Evolutionary conservation across 352 stramenopile genomes (phyloP).

Genomic region (Phytophthora fragariaefolia): DNA sequence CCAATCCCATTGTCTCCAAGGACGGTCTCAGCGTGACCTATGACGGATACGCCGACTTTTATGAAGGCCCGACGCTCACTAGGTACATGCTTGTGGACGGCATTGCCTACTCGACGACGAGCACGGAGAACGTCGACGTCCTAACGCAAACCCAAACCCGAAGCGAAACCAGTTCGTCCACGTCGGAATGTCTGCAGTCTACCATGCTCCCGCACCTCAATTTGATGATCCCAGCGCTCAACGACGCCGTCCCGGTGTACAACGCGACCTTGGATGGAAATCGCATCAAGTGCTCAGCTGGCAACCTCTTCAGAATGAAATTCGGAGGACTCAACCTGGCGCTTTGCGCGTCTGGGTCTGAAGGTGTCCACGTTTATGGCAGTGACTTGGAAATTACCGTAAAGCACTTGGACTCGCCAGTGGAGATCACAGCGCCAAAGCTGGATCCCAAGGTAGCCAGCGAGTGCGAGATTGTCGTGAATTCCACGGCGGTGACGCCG

Average conservation of each 20-base stretch:
- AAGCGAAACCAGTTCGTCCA: conserved; percentile 3
- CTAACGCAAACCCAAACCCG: conserved; percentile 4
- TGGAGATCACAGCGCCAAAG: conserved; percentile 30
- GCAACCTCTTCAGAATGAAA: conserved; percentile 40
- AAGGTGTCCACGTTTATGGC: conserved; percentile 30
- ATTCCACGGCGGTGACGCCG: conserved; percentile 28
- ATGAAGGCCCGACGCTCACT: conserved; percentile 28
- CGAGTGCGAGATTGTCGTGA: conserved; percentile 24
- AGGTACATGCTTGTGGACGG: conserved; percentile 45
- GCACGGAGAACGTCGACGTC: conserved; percentile 7
- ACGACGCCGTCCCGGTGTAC: conserved; percentile 20
- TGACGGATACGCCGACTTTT: conserved; percentile 41
- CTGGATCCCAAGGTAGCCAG: conserved; percentile 7
- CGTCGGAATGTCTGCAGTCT: conserved; percentile 29
- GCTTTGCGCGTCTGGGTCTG: conserved; percentile 33
- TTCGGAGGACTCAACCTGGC: conserved; percentile 38
- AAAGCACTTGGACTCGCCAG: conserved; percentile 28
- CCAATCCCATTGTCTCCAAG: conserved; percentile 38
- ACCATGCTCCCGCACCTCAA: conserved; percentile 38
- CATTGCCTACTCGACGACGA: conserved; percentile 39
- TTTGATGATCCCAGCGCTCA: conserved; percentile 34
- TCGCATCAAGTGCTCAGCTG: conserved; percentile 39
- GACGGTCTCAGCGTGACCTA: conserved; percentile 40
- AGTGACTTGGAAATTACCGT: conserved; percentile 41
- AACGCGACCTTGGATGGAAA: conserved; percentile 17